These are phyloP conservation scores for Nannochloropsis oceanica DNA, from an alignment of 108 stramenopile species.

Conservation along the genomic window DNA sequence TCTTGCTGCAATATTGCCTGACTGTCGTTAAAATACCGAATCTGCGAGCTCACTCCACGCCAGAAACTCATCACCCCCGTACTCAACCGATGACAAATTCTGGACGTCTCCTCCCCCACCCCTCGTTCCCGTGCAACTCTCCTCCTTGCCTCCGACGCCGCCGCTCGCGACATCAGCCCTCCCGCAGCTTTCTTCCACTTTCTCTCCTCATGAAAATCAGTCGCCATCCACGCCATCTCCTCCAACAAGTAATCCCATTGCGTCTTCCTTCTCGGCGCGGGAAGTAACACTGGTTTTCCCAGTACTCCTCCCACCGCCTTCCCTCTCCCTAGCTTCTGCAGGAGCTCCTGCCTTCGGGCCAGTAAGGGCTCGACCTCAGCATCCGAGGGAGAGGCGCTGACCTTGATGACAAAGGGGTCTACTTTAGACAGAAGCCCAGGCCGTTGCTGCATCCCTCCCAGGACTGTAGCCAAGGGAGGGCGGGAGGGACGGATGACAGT, in stretches of 20 bases:
- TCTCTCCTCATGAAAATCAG: conserved; percentile 20
- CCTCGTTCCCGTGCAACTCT: background rate
- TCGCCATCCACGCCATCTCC: conserved; percentile 24
- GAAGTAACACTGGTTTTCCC: background rate
- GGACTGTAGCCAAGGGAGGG: background rate
- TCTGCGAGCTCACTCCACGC: background rate
- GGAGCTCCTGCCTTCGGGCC: background rate
- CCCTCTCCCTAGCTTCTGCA: background rate
- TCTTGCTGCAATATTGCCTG: background rate
- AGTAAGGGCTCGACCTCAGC: background rate
- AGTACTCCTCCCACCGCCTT: background rate
- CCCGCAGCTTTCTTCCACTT: background rate
- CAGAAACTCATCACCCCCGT: background rate
- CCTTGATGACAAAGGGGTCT: background rate
- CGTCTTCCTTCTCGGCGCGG: conserved; percentile 15
- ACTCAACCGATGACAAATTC: background rate
- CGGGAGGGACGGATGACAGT: background rate
- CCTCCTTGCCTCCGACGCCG: background rate
- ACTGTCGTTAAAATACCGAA: background rate
- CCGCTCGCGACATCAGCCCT: background rate
- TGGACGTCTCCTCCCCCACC: background rate
- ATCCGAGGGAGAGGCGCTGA: background rate
- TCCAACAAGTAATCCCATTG: conserved; percentile 21
- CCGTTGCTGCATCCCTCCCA: background rate
- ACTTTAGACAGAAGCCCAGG: background rate